Evolutionary conservation across 2,329 filamentous ascomycete genomes (phyloP).

Genomic region (Coleophoma eucalyptorum): DNA sequence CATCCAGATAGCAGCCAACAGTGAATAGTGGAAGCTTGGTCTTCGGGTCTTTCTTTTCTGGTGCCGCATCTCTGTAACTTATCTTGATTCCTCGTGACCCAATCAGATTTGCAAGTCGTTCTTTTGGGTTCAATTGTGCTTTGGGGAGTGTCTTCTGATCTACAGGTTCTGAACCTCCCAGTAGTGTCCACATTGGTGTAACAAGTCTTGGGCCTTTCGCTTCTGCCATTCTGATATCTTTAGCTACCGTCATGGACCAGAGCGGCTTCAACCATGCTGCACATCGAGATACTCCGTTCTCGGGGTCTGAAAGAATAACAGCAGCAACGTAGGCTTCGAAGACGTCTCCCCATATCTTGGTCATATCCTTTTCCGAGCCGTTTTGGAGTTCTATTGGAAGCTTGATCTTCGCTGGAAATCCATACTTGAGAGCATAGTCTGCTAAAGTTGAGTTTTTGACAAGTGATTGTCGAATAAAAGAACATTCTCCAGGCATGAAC

Average conservation of each 20-base stretch:
- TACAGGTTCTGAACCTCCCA: conserved; percentile 10
- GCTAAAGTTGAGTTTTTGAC: conserved; percentile 79
- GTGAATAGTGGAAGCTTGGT: conserved; percentile 54
- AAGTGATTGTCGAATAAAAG: conserved; percentile 73
- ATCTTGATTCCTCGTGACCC: conserved; percentile 50
- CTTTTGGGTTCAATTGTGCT: conserved; percentile 43
- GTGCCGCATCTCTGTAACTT: conserved; percentile 54
- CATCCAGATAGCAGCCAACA: conserved; percentile 62
- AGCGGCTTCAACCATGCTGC: conserved; percentile 70
- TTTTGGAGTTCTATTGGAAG: conserved; percentile 45
- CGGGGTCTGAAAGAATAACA: conserved; percentile 63
- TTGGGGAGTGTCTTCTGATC: background rate
- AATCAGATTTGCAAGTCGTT: conserved; percentile 46
- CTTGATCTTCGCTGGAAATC: conserved; percentile 60
- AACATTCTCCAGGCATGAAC: conserved; percentile 63
- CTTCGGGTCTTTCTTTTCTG: conserved; percentile 49
- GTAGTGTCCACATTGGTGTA: conserved; percentile 24
- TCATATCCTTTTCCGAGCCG: conserved; percentile 45
- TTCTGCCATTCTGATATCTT: conserved; percentile 44
- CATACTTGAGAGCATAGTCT: conserved; percentile 66
- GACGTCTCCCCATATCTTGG: conserved; percentile 78
- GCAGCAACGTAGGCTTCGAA: conserved; percentile 91
- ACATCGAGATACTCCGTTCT: conserved; percentile 55
- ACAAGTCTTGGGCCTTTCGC: conserved; percentile 11
- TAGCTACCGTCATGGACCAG: conserved; percentile 63